Base-by-base conservation (phyloP, 2,329 filamentous ascomycete genomes). In the Sphaerulina populicola region DNA sequence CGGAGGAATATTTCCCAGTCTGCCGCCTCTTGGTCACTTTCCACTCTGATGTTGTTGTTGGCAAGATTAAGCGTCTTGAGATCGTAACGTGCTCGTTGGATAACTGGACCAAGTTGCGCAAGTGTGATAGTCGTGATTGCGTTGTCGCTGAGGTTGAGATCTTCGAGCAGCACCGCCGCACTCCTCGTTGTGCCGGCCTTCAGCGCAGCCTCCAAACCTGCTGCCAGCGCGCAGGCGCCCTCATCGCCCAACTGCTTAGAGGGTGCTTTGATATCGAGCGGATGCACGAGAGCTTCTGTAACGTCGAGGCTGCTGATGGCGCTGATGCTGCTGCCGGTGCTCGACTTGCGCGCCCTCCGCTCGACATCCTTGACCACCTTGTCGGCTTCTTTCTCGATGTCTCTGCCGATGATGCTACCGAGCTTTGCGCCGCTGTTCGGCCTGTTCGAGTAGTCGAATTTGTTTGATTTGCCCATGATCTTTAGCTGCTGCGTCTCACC, bases 51-150 rank as follows among this genome's bases (percentile, higher is more conserved):
- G 0, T 65, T 54, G 57, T 78, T 78, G 18, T 67, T 56, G 7
- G 74, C 71, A 6, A 78, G 58, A 54, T 76, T 71, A 15, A 77
- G 61, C 23, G 72, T 71, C 53, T 69, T 68, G 12, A 78, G 60
- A 36, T 74, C 71, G n/a, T 66, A 65, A n/a, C 59, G 53, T 6
- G 70, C 69, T n/a, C 71, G 60, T 10, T 61, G 56, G 42, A 77
- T 66, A 31, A 75, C 64, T 15, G 64, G 60, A 2, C 69, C 69
- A 3, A 78, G 65, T 39, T 65, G 65, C 7, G 60, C 61, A 14
- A 78, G 66, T 3, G 71, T 68, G 6, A 56, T 52, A 4, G 68
- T 64, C 0, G 72, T 76, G 29, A 78, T 65, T 8, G 57, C 53
- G 56, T 77, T 77, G 27, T 66, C 66, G 36, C 66, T 66, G 4